Evolutionary conservation across 2,329 filamentous ascomycete genomes (phyloP).

Genomic region (Nemania sp.): DNA sequence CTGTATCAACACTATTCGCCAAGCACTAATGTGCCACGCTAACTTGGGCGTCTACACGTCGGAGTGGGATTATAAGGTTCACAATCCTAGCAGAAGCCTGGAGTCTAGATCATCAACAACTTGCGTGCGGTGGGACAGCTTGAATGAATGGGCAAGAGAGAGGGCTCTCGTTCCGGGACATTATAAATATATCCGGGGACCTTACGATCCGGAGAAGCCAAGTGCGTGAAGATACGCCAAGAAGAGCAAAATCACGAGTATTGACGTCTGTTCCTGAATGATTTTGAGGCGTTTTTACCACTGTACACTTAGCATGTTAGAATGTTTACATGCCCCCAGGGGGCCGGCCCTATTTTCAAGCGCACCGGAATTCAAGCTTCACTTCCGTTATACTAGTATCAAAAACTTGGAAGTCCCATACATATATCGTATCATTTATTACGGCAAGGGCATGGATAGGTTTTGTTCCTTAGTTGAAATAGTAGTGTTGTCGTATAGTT

Average conservation of each 20-base stretch:
- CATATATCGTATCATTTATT: background rate
- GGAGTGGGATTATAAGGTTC: slow-evolving; percentile 6
- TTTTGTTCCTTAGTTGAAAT: background rate
- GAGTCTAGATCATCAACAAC: background rate
- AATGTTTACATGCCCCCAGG: background rate
- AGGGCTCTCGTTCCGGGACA: slow-evolving; percentile 35
- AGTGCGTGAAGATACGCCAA: background rate
- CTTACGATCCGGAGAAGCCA: slow-evolving; percentile 18
- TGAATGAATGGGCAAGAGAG: slow-evolving; percentile 37
- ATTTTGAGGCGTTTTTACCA: background rate
- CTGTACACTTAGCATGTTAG: background rate
- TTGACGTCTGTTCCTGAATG: background rate
- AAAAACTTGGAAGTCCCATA: background rate
- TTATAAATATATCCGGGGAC: slow-evolving; percentile 38
- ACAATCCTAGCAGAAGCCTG: background rate
- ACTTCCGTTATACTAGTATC: background rate
- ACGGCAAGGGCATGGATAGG: background rate
- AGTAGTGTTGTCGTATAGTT: background rate
- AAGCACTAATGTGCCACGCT: slow-evolving; percentile 39
- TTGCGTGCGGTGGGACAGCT: slow-evolving; percentile 37
- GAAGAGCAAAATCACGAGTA: background rate
- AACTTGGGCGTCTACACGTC: slow-evolving; percentile 27
- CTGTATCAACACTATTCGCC: slow-evolving; percentile 39
- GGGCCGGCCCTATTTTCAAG: background rate
- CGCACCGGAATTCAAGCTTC: background rate